Evolutionary conservation across 805 yeast genomes (phyloP), one percentile per base, ranked within the genome.

Genomic region (Yamadazyma philogaea): DNA sequence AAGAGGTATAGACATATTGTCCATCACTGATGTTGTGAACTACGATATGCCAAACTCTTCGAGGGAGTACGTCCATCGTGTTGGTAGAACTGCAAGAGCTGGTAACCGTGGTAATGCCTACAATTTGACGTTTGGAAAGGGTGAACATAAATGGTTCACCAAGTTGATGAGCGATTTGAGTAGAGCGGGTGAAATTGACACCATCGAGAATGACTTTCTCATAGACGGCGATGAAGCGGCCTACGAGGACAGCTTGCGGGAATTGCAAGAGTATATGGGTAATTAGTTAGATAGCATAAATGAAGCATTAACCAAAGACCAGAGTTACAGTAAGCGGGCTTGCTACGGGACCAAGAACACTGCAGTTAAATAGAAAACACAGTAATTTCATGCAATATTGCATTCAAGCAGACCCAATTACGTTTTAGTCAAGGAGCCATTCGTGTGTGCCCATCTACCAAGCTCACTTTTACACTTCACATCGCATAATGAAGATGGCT

Each of bases 51-150:
- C 99, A 17, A 73, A 79, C 19, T 84, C 96, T 1, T 75, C 90
- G 1, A 82, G 95, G 49, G 98, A 93, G 53, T 93, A 93, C 52
- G 88, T 93, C 20, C 99, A 93, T 64, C 77, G 99, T 55, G 88
- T 89, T 30, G 99, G 99, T 31, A 82, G 99, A 69, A 90, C 98
- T 0, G 97, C 98, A 1, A 80, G 99, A 66, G 99, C 99, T 2
- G 82, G 84, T 39, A 77, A 81, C 27, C 40, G 51, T 0, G 99
- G 99, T 58, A 66, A 68, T 28, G 96, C 96, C 0, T 77, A 81
- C 58, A 84, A 80, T 36, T 60, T 91, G 19, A 70, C 82, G n/a
- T 72, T 80, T 45, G 95, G 96, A 21, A 79, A 78, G 42, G 90
- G 89, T 40, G 98, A 93, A 53, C 72, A 68, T 39, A 80, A 74